Percentiles rank a stretch among this genome's conserved stretches.
Evolutionary conservation across 2,329 filamentous ascomycete genomes (phyloP).

Genomic region (Alternaria brassicicola): DNA sequence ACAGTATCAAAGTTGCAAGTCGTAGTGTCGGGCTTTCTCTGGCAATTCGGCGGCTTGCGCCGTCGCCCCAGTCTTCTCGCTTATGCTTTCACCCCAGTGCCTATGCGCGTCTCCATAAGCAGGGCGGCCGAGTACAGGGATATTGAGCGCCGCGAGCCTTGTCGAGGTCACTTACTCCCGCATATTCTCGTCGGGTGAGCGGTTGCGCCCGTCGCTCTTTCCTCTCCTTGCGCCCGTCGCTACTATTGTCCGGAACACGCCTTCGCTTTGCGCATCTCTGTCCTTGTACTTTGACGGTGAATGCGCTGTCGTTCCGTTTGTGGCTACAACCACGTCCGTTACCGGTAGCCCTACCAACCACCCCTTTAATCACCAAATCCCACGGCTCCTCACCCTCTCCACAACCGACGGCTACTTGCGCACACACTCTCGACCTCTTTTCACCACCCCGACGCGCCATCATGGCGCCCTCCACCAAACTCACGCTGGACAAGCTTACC

Average conservation of each 20-base stretch:
- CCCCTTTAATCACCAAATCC: constrained; percentile 12
- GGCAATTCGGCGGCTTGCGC: neutral
- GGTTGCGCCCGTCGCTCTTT: constrained; percentile 36
- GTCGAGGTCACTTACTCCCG: constrained; percentile 17
- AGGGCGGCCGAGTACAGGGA: constrained; percentile 3
- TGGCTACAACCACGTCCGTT: constrained; percentile 36
- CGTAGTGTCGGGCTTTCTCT: constrained; percentile 5
- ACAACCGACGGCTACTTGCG: neutral
- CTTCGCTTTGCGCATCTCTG: constrained; percentile 21
- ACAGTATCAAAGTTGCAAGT: constrained; percentile 3
- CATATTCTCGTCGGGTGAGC: constrained; percentile 26
- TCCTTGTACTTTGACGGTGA: constrained; percentile 23
- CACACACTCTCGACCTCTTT: neutral
- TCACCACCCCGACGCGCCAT: constrained; percentile 14
- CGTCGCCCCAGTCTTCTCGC: constrained; percentile 6
- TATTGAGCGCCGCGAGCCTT: constrained; percentile 18
- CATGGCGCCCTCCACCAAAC: constrained; percentile 65
- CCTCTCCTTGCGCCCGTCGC: constrained; percentile 11
- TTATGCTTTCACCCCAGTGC: constrained; percentile 11
- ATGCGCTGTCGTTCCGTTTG: constrained; percentile 26
- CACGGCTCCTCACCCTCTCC: constrained; percentile 2
- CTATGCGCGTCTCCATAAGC: constrained; percentile 8
- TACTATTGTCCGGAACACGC: constrained; percentile 32
- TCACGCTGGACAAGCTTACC: constrained; percentile 86
- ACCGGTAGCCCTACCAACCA: constrained; percentile 27